phyloP scores from a whole-genome alignment of 2,329 filamentous ascomycete species.

The Nothomitra cinnamomea region DNA sequence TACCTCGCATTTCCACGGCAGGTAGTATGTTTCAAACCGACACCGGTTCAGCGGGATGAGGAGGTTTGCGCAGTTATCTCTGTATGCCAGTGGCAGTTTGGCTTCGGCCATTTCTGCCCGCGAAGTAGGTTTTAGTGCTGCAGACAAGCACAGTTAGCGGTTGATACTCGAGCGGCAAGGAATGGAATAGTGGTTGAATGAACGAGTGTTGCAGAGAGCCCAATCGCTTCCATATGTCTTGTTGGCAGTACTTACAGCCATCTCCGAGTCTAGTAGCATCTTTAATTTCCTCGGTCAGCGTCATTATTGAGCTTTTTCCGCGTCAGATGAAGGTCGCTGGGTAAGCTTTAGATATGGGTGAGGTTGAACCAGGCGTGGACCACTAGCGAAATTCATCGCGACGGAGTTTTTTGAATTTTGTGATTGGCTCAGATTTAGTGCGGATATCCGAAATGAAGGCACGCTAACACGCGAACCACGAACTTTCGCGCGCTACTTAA shows the following conservation, averaged over 20 bases:
- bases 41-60: slow-evolving; percentile 93
- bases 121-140: slow-evolving; percentile 34
- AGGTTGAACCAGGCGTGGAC: background rate
- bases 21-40: slow-evolving; percentile 78
- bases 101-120: slow-evolving; percentile 90
- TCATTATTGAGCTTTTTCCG: slow-evolving; percentile 20
- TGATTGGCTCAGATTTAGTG: background rate
- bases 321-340: background rate
- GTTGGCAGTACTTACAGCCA: slow-evolving; percentile 10
- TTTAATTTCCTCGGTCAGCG: slow-evolving; percentile 30
- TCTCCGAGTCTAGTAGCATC: slow-evolving; percentile 28
- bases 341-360: too few species aligned
- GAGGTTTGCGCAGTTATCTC: slow-evolving; percentile 88
- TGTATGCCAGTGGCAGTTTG: slow-evolving; percentile 72
- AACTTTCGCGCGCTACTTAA: too few species aligned
- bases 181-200: slow-evolving; percentile 3
- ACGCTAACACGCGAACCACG: too few species aligned
- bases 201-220: background rate
- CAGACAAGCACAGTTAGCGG: slow-evolving; percentile 14
- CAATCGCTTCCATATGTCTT: background rate
- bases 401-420: background rate
- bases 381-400: background rate
- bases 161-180: slow-evolving; percentile 2
- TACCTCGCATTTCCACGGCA: slow-evolving; percentile 97
- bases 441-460: too few species aligned